Conservation (phyloP, 176 grass and related monocot species). For the Oryza brachyantha region DNA sequence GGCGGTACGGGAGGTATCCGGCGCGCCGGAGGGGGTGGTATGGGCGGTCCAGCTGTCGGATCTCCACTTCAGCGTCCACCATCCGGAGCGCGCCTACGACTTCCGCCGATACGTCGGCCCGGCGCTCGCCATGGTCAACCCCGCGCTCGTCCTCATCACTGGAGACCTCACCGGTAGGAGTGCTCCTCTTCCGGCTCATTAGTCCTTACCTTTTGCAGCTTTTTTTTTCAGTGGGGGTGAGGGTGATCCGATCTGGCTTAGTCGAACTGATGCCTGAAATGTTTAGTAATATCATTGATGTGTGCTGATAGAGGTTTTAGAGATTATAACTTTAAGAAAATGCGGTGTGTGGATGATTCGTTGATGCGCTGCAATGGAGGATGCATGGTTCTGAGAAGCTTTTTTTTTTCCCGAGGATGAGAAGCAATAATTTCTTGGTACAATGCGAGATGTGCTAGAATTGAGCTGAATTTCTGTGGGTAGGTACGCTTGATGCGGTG, state of each 20-base stretch:
- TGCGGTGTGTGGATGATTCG: neutral
- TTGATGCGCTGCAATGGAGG: neutral
- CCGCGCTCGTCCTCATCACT: conserved; percentile 85
- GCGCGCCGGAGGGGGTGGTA: conserved; percentile 60
- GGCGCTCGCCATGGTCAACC: conserved; percentile 75
- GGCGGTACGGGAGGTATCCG: conserved; percentile 55
- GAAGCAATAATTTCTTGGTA: neutral
- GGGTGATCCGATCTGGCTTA: conserved; percentile 17
- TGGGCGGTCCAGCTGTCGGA: conserved; percentile 92
- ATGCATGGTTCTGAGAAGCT: neutral
- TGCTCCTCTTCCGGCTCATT: neutral
- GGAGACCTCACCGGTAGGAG: conserved; percentile 84
- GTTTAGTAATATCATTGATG: neutral
- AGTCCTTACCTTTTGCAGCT: neutral
- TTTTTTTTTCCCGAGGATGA: neutral
- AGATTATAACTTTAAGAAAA: neutral
- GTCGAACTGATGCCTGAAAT: neutral
- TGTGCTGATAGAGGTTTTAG: neutral
- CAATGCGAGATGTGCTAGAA: neutral
- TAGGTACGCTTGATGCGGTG: neutral
- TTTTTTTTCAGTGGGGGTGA: neutral
- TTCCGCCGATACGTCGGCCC: conserved; percentile 75
- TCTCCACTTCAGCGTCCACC: conserved; percentile 97
- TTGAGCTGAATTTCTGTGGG: neutral
- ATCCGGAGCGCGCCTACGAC: conserved; percentile 87